A percentile compares a stretch with the other conserved stretches of the same genome.
These are phyloP conservation scores for Yarrowia deformans DNA, from an alignment of 805 yeast genomes.

Conservation along the genomic window DNA sequence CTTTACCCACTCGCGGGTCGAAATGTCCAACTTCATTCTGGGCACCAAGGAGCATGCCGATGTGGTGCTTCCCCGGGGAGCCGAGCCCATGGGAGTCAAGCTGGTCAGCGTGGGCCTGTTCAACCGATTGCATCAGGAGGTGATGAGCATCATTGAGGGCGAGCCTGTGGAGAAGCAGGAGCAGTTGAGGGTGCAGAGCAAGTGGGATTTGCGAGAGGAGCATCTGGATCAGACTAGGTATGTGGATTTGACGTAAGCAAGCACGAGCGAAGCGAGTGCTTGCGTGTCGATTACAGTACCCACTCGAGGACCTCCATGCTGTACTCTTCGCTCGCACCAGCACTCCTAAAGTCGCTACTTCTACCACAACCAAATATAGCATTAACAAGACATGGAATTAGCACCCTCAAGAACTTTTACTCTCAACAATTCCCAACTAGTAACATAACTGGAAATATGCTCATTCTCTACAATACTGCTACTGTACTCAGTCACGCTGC, in stretches of 20 bases:
- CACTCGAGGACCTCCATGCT: too few relatives aligned
- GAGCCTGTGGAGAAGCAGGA: conserved; percentile 35
- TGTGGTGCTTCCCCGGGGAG: conserved; percentile 74
- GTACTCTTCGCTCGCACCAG: too few relatives aligned
- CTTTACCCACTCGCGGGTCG: conserved; percentile 64
- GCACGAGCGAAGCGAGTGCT: conserved; percentile 2
- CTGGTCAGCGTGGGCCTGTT: conserved; percentile 70
- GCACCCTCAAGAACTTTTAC: too few relatives aligned
- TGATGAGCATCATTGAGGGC: conserved; percentile 36
- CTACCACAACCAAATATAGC: neutral
- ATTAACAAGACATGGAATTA: neutral
- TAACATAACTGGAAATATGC: too few relatives aligned
- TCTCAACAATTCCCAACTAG: too few relatives aligned
- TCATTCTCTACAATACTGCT: too few relatives aligned
- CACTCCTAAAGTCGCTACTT: too few relatives aligned
- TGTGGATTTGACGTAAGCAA: conserved; percentile 32
- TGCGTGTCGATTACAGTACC: too few relatives aligned
- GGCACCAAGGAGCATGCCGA: conserved; percentile 76
- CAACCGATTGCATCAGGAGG: conserved; percentile 46
- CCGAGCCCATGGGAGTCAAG: conserved; percentile 63
- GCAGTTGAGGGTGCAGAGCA: conserved; percentile 26
- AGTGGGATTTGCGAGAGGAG: conserved; percentile 35
- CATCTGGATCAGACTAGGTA: conserved; percentile 30
- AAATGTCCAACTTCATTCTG: conserved; percentile 68
- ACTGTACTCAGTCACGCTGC: too few relatives aligned